These are phyloP conservation scores for Poteriospumella lacustris DNA, from an alignment of 108 stramenopile species.

Conservation along the genomic window DNA sequence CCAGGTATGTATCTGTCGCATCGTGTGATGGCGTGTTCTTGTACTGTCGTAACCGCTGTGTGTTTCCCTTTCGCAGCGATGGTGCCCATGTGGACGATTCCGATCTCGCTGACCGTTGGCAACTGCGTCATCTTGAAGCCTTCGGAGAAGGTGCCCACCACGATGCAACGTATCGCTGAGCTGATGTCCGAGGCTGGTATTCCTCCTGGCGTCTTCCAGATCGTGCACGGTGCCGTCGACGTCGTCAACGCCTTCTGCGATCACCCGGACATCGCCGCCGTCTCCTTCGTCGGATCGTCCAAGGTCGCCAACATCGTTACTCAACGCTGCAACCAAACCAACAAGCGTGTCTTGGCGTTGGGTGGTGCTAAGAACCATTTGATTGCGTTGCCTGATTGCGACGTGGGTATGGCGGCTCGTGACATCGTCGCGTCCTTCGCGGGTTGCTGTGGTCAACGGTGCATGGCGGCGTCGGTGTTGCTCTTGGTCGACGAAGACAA, in stretches of 20 bases:
- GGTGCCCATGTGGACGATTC: conserved; percentile 92
- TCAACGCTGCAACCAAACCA: conserved; percentile 59
- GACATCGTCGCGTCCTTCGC: conserved; percentile 85
- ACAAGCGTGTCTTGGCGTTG: conserved; percentile 82
- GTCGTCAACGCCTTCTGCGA: conserved; percentile 50
- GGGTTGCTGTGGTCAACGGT: conserved; percentile 78
- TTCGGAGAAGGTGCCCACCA: conserved; percentile 53
- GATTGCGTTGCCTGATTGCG: conserved; percentile 81
- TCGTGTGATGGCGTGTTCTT: too few species aligned
- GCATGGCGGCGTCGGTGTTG: conserved; percentile 89
- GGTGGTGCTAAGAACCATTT: conserved; percentile 97
- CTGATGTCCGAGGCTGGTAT: conserved; percentile 49
- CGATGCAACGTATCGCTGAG: conserved; percentile 34
- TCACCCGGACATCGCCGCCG: conserved; percentile 55
- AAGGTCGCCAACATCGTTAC: conserved; percentile 74
- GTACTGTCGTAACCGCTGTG: too few species aligned
- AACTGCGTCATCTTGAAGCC: conserved; percentile 85
- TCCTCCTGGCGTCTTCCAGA: conserved; percentile 51
- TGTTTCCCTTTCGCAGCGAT: too few species aligned
- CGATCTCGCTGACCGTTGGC: conserved; percentile 83
- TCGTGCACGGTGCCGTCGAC: conserved; percentile 45
- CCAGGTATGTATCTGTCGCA: conserved; percentile 43
- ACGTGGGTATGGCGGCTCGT: conserved; percentile 67
- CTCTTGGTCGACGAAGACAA: conserved; percentile 69
- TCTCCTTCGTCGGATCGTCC: conserved; percentile 87